Evolutionary conservation across 257 asterid species (phyloP).

Genomic region (Solanum bukasovii): DNA sequence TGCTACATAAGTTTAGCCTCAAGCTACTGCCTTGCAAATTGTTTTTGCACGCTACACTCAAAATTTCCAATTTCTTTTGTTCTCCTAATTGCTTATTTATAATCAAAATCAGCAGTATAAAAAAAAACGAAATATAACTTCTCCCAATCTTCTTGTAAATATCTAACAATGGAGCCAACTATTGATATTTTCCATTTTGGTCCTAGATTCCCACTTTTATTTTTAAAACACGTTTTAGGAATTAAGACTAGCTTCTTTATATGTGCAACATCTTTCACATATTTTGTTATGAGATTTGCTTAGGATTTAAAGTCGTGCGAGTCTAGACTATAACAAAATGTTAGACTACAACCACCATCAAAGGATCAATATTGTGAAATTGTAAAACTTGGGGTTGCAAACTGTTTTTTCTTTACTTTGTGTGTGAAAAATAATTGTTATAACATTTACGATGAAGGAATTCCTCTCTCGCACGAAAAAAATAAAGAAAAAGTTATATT

Average conservation of each 20-base stretch:
- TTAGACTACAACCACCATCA: not conserved
- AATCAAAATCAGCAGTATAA: not conserved
- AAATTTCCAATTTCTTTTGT: not conserved
- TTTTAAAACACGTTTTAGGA: not conserved
- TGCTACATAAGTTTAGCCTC: not conserved
- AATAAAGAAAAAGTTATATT: not conserved
- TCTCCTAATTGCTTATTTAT: not conserved
- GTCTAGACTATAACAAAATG: not conserved
- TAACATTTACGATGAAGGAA: not conserved
- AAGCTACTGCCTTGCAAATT: not conserved
- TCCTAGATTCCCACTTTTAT: not conserved
- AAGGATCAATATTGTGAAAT: not conserved
- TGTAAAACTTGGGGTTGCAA: not conserved
- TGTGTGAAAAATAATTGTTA: not conserved
- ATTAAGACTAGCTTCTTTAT: not conserved
- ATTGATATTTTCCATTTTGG: not conserved
- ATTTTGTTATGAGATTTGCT: not conserved
- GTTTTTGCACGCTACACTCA: not conserved
- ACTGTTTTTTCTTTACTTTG: not conserved
- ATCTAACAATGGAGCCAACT: not conserved
- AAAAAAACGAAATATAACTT: not conserved
- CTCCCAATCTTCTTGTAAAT: not conserved
- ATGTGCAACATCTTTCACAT: not conserved
- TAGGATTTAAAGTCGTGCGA: not conserved
- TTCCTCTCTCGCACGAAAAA: not conserved